These are phyloP conservation scores for Didymella glomerata DNA, from an alignment of 2,329 filamentous ascomycete species.

Conservation along the genomic window DNA sequence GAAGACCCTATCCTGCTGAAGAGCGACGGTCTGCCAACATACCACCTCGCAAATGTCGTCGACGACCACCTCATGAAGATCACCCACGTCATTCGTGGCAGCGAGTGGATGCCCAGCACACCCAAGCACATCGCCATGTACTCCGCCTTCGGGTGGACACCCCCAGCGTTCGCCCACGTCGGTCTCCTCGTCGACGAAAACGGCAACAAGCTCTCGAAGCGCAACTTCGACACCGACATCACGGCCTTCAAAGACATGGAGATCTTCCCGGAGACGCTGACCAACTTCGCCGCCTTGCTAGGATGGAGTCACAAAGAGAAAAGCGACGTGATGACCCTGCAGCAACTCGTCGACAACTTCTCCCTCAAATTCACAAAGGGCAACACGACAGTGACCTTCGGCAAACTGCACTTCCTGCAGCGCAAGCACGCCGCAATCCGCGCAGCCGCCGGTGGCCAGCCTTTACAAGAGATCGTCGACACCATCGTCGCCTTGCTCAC, in stretches of 20 bases:
- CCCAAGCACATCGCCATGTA: slow-evolving; percentile 74
- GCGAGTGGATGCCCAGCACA: slow-evolving; percentile 97
- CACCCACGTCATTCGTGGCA: slow-evolving; percentile 91
- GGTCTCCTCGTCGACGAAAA: slow-evolving; percentile 58
- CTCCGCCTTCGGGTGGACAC: slow-evolving; percentile 59
- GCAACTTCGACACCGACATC: slow-evolving; percentile 73
- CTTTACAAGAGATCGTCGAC: slow-evolving; percentile 50
- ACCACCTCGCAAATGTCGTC: slow-evolving; percentile 96
- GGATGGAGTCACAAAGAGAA: slow-evolving; percentile 78
- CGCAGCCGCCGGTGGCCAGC: slow-evolving; percentile 56
- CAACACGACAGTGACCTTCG: slow-evolving; percentile 81
- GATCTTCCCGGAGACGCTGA: slow-evolving; percentile 69
- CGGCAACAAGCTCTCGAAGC: slow-evolving; percentile 74
- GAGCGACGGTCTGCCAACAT: slow-evolving; percentile 90
- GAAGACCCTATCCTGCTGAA: slow-evolving; percentile 93
- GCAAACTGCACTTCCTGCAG: slow-evolving; percentile 84
- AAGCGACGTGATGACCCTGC: slow-evolving; percentile 75
- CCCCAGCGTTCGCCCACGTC: slow-evolving; percentile 60
- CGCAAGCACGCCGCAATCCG: slow-evolving; percentile 68
- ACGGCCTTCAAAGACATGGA: slow-evolving; percentile 65
- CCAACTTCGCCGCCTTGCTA: slow-evolving; percentile 84
- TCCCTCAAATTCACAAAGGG: slow-evolving; percentile 89
- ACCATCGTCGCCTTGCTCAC: slow-evolving; percentile 42
- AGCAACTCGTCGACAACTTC: slow-evolving; percentile 78
- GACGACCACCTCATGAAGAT: slow-evolving; percentile 96